Conservation (phyloP, 108 stramenopile species). For the Poteriospumella lacustris region DNA sequence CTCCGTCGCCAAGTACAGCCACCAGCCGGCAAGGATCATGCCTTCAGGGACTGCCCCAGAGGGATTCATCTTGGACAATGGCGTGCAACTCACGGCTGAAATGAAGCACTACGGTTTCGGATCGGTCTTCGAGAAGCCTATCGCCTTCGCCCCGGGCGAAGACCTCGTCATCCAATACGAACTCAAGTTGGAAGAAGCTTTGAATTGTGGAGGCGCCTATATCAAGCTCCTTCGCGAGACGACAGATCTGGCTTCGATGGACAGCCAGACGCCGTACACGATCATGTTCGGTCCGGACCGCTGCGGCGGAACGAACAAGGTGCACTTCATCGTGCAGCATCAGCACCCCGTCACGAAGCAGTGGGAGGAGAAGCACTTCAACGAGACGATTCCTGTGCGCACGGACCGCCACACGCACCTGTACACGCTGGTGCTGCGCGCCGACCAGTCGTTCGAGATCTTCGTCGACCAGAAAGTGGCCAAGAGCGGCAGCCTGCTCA, state of each 20-base stretch:
- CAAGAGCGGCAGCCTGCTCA: constrained; percentile 33
- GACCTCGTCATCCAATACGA: constrained; percentile 60
- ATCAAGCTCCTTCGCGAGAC: constrained; percentile 37
- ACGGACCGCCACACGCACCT: constrained; percentile 2
- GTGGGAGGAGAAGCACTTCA: constrained; percentile 37
- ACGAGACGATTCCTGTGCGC: constrained; percentile 20
- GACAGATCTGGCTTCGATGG: neutral
- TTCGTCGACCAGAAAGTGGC: constrained; percentile 19
- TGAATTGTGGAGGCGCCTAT: constrained; percentile 57
- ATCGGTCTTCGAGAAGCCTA: neutral
- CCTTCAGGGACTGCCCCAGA: neutral
- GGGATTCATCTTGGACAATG: neutral
- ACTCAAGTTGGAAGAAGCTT: constrained; percentile 43
- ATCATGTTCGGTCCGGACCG: constrained; percentile 28
- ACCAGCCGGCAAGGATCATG: neutral
- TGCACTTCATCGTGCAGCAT: constrained; percentile 45
- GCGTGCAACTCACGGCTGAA: neutral
- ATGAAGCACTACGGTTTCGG: constrained; percentile 23
- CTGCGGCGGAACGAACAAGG: constrained; percentile 19
- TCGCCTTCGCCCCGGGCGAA: neutral
- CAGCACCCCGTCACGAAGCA: constrained; percentile 11
- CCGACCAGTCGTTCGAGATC: neutral
- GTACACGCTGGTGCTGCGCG: constrained; percentile 1
- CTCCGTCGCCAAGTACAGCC: neutral
- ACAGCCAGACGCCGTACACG: neutral